These are phyloP conservation scores for Didymella pinodella DNA, from an alignment of 2,329 filamentous ascomycete genomes.

Conservation along the genomic window DNA sequence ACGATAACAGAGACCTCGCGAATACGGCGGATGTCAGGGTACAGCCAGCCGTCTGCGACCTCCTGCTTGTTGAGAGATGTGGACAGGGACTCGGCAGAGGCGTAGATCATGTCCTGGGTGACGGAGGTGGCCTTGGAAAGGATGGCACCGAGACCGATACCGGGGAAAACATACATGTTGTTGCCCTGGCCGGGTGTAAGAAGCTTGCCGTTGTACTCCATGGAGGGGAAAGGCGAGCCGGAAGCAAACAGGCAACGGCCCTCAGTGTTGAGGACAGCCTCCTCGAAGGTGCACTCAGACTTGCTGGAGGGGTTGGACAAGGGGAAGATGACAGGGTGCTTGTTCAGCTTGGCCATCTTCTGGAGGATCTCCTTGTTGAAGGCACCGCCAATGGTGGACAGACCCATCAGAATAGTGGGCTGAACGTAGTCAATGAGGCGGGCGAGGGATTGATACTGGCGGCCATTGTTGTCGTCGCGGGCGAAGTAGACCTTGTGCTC, in stretches of 20 bases:
- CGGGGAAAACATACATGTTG: slow-evolving; percentile 95
- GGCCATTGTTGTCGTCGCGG: slow-evolving; percentile 69
- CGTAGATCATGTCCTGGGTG: slow-evolving; percentile 97
- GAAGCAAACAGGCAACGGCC: slow-evolving; percentile 93
- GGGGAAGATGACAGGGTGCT: slow-evolving; percentile 81
- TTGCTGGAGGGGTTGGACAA: slow-evolving; percentile 96
- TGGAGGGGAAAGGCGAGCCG: slow-evolving; percentile 85
- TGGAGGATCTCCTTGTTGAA: slow-evolving; percentile 89
- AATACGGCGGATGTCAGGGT: slow-evolving; percentile 90
- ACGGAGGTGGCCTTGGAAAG: slow-evolving; percentile 85
- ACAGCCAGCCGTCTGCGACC: slow-evolving; percentile 82
- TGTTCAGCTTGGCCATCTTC: slow-evolving; percentile 66
- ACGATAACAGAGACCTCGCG: slow-evolving; percentile 87
- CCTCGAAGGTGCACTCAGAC: slow-evolving; percentile 97
- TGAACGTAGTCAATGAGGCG: slow-evolving; percentile 95
- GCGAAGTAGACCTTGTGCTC: slow-evolving; percentile 81
- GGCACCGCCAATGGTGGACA: slow-evolving; percentile 92
- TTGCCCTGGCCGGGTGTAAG: slow-evolving; percentile 68
- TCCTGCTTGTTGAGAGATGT: slow-evolving; percentile 82
- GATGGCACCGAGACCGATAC: slow-evolving; percentile 91
- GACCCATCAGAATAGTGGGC: slow-evolving; percentile 91
- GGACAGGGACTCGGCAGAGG: slow-evolving; percentile 82
- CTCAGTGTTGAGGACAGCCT: slow-evolving; percentile 88
- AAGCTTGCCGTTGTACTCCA: slow-evolving; percentile 58
- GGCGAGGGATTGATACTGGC: slow-evolving; percentile 78